A percentile compares a stretch with the other conserved stretches of the same genome.
phyloP scores from a whole-genome alignment of 2,329 filamentous ascomycete genomes.

The Fusarium scirpi region DNA sequence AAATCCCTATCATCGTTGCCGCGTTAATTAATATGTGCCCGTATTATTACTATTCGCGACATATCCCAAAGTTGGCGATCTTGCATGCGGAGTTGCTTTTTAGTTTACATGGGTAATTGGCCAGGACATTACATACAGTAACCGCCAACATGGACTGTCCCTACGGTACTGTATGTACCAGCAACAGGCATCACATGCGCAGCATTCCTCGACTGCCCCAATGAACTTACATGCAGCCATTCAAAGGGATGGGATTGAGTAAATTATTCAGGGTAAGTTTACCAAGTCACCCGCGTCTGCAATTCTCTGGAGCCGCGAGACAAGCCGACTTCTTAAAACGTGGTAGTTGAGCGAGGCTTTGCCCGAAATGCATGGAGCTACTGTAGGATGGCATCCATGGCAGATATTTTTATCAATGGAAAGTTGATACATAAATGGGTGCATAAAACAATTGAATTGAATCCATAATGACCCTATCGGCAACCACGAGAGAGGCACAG shows the following conservation, averaged over 20 bases:
- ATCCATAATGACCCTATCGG: not conserved
- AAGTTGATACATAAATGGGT: constrained; percentile 16
- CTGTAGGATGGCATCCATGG: constrained; percentile 23
- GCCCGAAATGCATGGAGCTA: constrained; percentile 25
- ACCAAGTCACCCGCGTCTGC: constrained; percentile 26
- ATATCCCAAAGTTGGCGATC: constrained; percentile 10
- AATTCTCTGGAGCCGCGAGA: constrained; percentile 28
- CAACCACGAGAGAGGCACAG: not conserved
- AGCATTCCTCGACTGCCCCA: constrained; percentile 30
- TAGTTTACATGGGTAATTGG: constrained; percentile 6
- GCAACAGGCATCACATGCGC: constrained; percentile 30
- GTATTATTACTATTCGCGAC: constrained; percentile 4
- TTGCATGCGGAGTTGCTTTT: constrained; percentile 13
- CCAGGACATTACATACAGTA: not conserved
- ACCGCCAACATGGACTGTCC: no score
- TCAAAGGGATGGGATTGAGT: constrained; percentile 8
- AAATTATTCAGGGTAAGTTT: constrained; percentile 25
- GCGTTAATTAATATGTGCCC: not conserved
- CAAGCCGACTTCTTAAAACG: constrained; percentile 22
- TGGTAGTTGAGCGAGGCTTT: constrained; percentile 29
- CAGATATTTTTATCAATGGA: constrained; percentile 45
- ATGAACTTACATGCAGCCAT: constrained; percentile 29
- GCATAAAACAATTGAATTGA: not conserved
- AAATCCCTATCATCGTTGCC: not conserved
- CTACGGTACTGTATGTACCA: no score